A percentile compares a stretch with the other conserved stretches of the same genome.
Conservation (phyloP, 2,329 filamentous ascomycete genomes). For the Penicillium griseofulvum region DNA sequence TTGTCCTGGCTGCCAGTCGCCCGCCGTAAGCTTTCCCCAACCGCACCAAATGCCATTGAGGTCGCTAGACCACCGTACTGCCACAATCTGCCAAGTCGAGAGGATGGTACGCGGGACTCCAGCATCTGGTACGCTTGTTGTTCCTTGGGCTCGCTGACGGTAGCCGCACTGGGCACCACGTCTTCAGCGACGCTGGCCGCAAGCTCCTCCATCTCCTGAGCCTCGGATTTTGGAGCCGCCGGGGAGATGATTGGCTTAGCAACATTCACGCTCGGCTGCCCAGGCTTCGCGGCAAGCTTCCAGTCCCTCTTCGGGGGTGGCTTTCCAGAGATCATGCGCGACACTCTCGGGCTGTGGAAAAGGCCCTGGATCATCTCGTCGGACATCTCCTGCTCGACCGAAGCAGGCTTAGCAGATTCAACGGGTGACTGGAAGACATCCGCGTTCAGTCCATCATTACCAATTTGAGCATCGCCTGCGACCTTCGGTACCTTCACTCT, state of each 20-base stretch:
- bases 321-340: constrained; percentile 54
- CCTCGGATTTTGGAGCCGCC: constrained; percentile 15
- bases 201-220: constrained; percentile 46
- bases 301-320: constrained; percentile 20
- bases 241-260: not conserved
- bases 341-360: constrained; percentile 60
- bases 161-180: constrained; percentile 20
- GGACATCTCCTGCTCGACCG: constrained; percentile 49
- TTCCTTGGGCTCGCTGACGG: constrained; percentile 25
- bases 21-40: constrained; percentile 79
- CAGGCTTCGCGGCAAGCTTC: constrained; percentile 10
- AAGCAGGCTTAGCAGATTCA: constrained; percentile 21
- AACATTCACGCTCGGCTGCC: not conserved
- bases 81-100: constrained; percentile 82
- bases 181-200: constrained; percentile 50
- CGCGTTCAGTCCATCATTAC: constrained; percentile 50
- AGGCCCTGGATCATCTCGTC: constrained; percentile 60
- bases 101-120: constrained; percentile 87
- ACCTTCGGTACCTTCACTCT: constrained; percentile 56
- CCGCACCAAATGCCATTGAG: constrained; percentile 90
- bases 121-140: constrained; percentile 64
- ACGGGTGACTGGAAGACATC: constrained; percentile 53
- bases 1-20: constrained; percentile 64
- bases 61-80: constrained; percentile 92
- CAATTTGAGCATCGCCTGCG: constrained; percentile 47